These are phyloP conservation scores for Claviceps maximensis DNA, from an alignment of 2,329 filamentous ascomycete species.

Conservation along the genomic window DNA sequence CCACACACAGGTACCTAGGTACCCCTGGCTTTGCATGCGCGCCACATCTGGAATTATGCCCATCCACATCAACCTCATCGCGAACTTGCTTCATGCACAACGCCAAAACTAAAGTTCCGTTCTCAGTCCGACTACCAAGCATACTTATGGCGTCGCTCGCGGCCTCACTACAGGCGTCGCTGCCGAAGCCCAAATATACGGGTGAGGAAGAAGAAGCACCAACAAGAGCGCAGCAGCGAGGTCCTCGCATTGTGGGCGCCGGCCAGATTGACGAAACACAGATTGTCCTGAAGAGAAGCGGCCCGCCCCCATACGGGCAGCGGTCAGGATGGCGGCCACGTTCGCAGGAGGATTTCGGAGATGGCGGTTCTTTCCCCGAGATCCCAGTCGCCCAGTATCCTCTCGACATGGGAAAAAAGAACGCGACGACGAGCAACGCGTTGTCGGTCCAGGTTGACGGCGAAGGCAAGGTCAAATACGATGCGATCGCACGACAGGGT, in stretches of 20 bases:
- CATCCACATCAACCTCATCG: slow-evolving; percentile 4
- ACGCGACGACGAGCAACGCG: slow-evolving; percentile 62
- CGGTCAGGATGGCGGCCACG: slow-evolving; percentile 85
- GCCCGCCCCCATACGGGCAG: slow-evolving; percentile 78
- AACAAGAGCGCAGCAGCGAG: slow-evolving; percentile 57
- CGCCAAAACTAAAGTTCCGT: slow-evolving; percentile 9
- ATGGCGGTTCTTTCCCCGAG: slow-evolving; percentile 93
- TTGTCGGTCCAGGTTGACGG: slow-evolving; percentile 84
- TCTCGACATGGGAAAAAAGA: slow-evolving; percentile 83
- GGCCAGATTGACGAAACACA: slow-evolving; percentile 75
- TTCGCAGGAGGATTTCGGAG: slow-evolving; percentile 79
- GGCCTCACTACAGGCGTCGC: slow-evolving; percentile 60
- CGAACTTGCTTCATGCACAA: slow-evolving; percentile 6
- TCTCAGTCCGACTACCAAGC: slow-evolving; percentile 6
- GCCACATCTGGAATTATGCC: slow-evolving; percentile 21
- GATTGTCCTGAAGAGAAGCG: slow-evolving; percentile 68
- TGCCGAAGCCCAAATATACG: slow-evolving; percentile 84
- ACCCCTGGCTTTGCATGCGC: slow-evolving; percentile 4
- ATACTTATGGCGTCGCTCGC: slow-evolving; percentile 50
- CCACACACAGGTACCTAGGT: slow-evolving; percentile 9
- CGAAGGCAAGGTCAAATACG: slow-evolving; percentile 91
- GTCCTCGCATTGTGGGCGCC: slow-evolving; percentile 69
- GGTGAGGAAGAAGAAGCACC: slow-evolving; percentile 78
- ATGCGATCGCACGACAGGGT: slow-evolving; percentile 82
- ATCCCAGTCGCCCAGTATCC: slow-evolving; percentile 91